phyloP scores from a whole-genome alignment of 306 rosid species.

The Astragalus glycyphyllos region DNA sequence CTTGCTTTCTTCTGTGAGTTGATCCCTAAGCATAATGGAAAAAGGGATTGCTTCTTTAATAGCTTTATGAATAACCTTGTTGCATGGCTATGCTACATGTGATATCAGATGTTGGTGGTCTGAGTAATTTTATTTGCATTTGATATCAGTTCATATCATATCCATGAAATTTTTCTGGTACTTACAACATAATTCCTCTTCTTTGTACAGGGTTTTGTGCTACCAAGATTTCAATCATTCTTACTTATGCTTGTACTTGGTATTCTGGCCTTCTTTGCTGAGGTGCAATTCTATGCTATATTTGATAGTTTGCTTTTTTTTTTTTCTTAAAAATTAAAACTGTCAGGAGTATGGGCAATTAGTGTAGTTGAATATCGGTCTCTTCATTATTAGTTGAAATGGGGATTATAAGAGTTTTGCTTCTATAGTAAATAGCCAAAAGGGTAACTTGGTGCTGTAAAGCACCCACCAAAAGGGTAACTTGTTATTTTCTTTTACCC shows the following conservation, averaged over 20 bases:
- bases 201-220: constrained; percentile 65
- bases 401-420: no score
- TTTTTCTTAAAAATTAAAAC: not conserved
- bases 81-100: not conserved
- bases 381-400: constrained; percentile 5
- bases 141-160: not conserved
- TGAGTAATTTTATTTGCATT: constrained; percentile 19
- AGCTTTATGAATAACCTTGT: not conserved
- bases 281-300: constrained; percentile 56
- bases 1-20: constrained; percentile 4
- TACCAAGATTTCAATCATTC: constrained; percentile 61
- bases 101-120: constrained; percentile 25
- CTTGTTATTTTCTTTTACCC: no score
- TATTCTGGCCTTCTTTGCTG: constrained; percentile 75
- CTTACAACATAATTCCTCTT: constrained; percentile 3
- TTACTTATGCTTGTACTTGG: constrained; percentile 64
- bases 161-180: not conserved
- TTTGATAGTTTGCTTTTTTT: not conserved
- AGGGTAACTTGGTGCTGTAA: no score
- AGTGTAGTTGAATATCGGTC: not conserved
- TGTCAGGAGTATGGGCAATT: not conserved
- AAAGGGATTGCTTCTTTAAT: constrained; percentile 25
- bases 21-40: not conserved
- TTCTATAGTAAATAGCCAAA: no score
- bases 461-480: no score